These are phyloP conservation scores for Fusarium pilosicola DNA, from an alignment of 2,329 filamentous ascomycete genomes.

Conservation along the genomic window DNA sequence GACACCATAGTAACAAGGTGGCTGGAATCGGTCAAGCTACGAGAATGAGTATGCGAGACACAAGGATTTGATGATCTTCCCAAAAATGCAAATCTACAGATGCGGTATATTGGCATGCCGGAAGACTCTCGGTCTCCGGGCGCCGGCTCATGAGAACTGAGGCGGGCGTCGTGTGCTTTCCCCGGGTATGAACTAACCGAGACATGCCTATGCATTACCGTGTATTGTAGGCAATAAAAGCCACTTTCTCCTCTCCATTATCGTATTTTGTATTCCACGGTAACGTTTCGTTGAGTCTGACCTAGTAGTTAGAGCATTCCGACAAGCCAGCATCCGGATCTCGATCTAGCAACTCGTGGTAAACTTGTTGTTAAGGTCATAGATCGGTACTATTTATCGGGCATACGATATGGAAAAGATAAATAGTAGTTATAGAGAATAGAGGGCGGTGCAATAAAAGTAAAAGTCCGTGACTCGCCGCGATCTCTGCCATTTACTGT, in stretches of 20 bases:
- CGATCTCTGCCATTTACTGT: neutral
- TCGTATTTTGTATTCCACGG: neutral
- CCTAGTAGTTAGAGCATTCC: neutral
- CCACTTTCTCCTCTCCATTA: fast-evolving
- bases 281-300: too few species aligned
- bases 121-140: neutral
- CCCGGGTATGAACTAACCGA: neutral
- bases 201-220: neutral
- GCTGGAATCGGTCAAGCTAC: neutral
- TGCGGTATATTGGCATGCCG: neutral
- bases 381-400: fast-evolving
- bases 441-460: too few species aligned
- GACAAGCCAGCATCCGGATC: neutral
- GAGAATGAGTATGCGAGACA: fast-evolving
- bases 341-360: fast-evolving
- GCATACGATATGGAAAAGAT: neutral
- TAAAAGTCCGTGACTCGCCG: neutral
- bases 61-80: fast-evolving
- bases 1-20: too few species aligned
- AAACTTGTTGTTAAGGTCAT: neutral
- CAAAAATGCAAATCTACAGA: neutral
- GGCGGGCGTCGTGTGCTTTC: too few species aligned
- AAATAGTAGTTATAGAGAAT: neutral
- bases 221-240: neutral
- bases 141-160: neutral